Base-by-base conservation (phyloP, 2,329 filamentous ascomycete genomes). In the Trichoderma lentiforme region DNA sequence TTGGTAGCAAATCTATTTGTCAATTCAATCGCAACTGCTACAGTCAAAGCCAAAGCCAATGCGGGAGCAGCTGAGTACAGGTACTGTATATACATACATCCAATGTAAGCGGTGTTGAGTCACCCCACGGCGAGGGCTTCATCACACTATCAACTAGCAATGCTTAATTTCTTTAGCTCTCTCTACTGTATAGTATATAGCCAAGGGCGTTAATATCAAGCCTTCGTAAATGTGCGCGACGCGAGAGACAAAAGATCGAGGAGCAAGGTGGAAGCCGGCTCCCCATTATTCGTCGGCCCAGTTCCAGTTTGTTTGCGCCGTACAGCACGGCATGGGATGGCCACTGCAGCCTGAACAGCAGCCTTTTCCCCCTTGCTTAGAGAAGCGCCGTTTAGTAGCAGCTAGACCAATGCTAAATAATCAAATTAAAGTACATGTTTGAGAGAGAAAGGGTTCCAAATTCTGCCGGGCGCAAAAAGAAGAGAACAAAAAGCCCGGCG, bases 231-330 rank as follows among this genome's bases (percentile, higher is more conserved):
- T 36, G 66, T 62, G 57, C 57, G 66, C 66, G 21, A 53, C 28
- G 57, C 30, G 57, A 58, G 32, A 24, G n/a, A n/a, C 12, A 26
- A 6, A 28, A 69, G 39, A 26, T 51, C 66, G 66, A 62, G 57
- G 61, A 57, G 57, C 39, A 60, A 24, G 36, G 28, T 61, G 39
- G 66, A 51, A n/a, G 26, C 57, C 36, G 32, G 56, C 66, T 61
- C 36, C 51, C 51, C 43, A 65, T 34, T 36, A 69, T 62, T 36
- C 47, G 63, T 28, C 39, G n/a, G 36, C 12, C 9, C 18, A 34
- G 15, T 47, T 18, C 36, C 36, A 39, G 36, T 39, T 51, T 69
- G 66, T 62, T 69, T 69, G 66, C 66, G 66, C 66, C 66, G 64
- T n/a, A 61, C 34, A 53, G 18, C 39, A 30, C 53, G 15, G 34